Percentiles rank a stretch among this genome's conserved stretches.
Conservation (phyloP, 441 rosid species). For the Erodium moschatum region DNA sequence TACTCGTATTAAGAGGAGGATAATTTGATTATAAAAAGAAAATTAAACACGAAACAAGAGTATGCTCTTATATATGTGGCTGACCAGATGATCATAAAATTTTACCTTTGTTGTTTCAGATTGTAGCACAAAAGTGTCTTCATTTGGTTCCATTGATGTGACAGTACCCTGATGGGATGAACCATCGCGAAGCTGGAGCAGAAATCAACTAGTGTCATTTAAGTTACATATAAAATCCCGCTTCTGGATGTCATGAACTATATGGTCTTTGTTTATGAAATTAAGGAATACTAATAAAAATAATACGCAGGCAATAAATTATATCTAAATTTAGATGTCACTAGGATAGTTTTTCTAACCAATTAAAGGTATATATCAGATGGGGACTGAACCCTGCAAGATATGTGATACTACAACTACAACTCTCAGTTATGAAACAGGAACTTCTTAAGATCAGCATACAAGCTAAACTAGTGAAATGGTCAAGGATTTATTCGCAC, state of each 20-base stretch:
- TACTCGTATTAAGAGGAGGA: too few species aligned
- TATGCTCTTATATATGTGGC: not conserved
- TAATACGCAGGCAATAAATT: not conserved
- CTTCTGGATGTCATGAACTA: not conserved
- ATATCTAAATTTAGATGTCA: not conserved
- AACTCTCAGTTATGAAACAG: not conserved
- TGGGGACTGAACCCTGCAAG: not conserved
- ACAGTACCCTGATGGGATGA: conserved; percentile 72
- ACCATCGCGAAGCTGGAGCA: conserved; percentile 76
- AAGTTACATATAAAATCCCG: not conserved
- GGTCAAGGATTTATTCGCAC: too few species aligned
- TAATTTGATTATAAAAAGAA: too few species aligned
- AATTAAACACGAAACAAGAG: too few species aligned
- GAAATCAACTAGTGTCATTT: conserved; percentile 13
- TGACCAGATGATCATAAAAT: conserved; percentile 3
- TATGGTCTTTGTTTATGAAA: not conserved
- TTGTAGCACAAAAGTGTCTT: conserved; percentile 60
- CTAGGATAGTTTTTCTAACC: not conserved
- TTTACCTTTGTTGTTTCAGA: conserved; percentile 55
- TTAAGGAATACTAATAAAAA: not conserved
- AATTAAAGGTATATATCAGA: not conserved
- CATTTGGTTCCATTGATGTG: conserved; percentile 94
- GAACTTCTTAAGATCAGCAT: not conserved
- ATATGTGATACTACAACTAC: not conserved
- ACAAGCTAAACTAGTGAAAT: not conserved